Evolutionary conservation across 225 moss, liverwort and hornwort species (phyloP).

Genomic region (Straminergon stramineum): DNA sequence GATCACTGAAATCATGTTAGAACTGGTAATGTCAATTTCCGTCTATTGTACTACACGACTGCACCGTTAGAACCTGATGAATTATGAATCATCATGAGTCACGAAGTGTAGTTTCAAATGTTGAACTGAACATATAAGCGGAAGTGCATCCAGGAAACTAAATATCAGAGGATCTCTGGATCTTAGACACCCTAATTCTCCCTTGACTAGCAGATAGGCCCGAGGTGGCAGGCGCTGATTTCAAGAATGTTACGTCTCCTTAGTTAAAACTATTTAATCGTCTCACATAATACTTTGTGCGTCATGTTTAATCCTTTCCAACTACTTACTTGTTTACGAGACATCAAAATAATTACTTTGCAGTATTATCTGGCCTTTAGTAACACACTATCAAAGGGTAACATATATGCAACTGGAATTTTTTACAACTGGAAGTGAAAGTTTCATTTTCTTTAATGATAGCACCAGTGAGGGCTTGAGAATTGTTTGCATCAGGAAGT

Average conservation of each 20-base stretch:
- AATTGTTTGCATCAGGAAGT: background rate
- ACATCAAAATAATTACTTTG: background rate
- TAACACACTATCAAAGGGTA: background rate
- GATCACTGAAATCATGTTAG: background rate
- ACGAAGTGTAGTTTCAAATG: background rate
- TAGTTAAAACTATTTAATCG: background rate
- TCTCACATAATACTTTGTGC: background rate
- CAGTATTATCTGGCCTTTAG: background rate
- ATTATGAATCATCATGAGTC: background rate
- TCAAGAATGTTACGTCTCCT: background rate
- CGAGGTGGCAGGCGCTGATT: background rate
- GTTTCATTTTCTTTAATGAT: background rate
- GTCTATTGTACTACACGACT: background rate
- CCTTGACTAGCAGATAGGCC: background rate
- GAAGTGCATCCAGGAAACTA: background rate
- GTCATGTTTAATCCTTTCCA: background rate
- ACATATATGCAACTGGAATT: background rate
- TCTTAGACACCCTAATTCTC: background rate
- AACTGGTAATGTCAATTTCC: background rate
- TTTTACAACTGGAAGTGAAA: background rate
- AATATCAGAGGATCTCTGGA: background rate
- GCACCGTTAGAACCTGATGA: background rate
- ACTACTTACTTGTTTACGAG: background rate
- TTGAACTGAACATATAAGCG: background rate
- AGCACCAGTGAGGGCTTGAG: background rate